These are phyloP conservation scores for Epichloe baconii DNA, from an alignment of 2,329 filamentous ascomycete species.

Conservation along the genomic window DNA sequence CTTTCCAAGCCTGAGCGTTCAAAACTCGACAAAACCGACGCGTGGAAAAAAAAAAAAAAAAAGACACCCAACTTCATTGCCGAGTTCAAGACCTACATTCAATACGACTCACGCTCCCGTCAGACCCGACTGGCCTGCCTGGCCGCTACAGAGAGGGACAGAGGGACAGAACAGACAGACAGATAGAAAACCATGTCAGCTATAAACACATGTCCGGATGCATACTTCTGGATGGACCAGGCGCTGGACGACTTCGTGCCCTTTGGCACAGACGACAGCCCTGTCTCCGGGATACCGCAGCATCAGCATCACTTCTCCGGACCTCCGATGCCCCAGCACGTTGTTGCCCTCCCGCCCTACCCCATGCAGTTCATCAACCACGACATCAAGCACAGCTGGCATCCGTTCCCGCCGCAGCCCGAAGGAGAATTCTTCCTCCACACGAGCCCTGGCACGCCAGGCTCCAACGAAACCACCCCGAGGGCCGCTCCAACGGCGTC, in stretches of 20 bases:
- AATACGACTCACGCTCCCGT: background rate
- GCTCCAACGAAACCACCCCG: background rate
- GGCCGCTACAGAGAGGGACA: background rate
- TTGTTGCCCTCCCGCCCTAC: background rate
- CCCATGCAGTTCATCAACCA: background rate
- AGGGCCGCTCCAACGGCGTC: background rate
- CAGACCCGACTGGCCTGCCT: background rate
- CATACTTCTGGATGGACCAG: background rate
- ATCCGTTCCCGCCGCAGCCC: background rate
- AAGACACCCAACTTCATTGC: too few relatives aligned
- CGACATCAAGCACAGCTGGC: background rate
- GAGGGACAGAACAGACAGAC: background rate
- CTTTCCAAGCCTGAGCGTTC: too few relatives aligned
- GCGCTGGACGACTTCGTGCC: background rate
- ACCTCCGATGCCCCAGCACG: background rate
- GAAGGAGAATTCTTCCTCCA: background rate
- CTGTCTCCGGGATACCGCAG: background rate
- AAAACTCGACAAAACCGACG: too few relatives aligned
- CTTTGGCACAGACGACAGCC: background rate
- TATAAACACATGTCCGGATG: background rate
- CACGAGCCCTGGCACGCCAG: too few relatives aligned
- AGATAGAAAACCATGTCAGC: background rate
- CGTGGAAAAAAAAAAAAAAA: too few relatives aligned
- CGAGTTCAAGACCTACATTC: background rate
- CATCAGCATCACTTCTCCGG: background rate